phyloP scores from a whole-genome alignment of 352 stramenopile genomes.

The Phytophthora meadii region DNA sequence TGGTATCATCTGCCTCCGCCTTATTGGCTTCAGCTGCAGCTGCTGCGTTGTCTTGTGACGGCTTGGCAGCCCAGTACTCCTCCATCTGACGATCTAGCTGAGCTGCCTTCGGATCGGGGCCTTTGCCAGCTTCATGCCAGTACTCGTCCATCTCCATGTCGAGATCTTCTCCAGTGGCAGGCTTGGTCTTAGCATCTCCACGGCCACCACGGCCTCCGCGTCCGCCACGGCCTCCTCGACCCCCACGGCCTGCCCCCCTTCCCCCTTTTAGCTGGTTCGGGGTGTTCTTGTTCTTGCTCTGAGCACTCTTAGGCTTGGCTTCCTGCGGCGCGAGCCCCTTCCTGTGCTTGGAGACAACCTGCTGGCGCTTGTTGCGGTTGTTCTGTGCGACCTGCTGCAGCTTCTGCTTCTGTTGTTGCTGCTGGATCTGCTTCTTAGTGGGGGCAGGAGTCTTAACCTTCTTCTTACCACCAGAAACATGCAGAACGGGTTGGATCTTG shows the following conservation, averaged over 20 bases:
- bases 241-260: slow-evolving; percentile 29
- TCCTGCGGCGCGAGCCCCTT: slow-evolving; percentile 61
- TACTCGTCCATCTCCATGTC: slow-evolving; percentile 91
- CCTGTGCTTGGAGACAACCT: slow-evolving; percentile 75
- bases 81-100: slow-evolving; percentile 90
- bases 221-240: slow-evolving; percentile 35
- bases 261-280: slow-evolving; percentile 38
- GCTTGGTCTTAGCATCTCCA: slow-evolving; percentile 51
- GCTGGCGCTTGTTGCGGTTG: slow-evolving; percentile 78
- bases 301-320: slow-evolving; percentile 41
- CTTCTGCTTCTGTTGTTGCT: slow-evolving; percentile 73
- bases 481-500: slow-evolving; percentile 34
- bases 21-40: slow-evolving; percentile 13
- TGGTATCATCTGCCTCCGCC: slow-evolving; percentile 33
- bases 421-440: slow-evolving; percentile 37
- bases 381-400: slow-evolving; percentile 64
- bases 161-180: slow-evolving; percentile 73
- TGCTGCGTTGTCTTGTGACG: slow-evolving; percentile 40
- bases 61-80: slow-evolving; percentile 90
- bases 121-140: slow-evolving; percentile 90
- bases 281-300: slow-evolving; percentile 43
- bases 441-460: slow-evolving; percentile 17
- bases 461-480: slow-evolving; percentile 29
- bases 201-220: slow-evolving; percentile 41
- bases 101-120: slow-evolving; percentile 81